Evolutionary conservation across 176 grass and related monocot species (phyloP).

Genomic region (Oryza australiensis): DNA sequence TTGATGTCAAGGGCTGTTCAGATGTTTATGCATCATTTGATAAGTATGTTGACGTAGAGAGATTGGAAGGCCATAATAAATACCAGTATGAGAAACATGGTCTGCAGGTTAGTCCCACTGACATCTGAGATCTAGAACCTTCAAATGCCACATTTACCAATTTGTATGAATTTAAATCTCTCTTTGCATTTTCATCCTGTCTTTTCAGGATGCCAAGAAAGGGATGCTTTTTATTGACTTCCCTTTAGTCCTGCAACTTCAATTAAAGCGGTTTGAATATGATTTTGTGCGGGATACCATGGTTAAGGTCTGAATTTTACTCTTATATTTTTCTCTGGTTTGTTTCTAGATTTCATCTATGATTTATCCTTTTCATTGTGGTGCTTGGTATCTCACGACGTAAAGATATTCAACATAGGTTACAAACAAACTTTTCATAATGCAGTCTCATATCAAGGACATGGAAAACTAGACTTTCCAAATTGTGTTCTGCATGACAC

Average conservation of each 20-base stretch:
- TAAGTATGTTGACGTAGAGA: constrained; percentile 81
- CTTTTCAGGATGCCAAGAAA: constrained; percentile 79
- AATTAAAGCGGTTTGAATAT: constrained; percentile 77
- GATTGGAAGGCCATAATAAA: constrained; percentile 71
- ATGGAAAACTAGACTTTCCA: neutral
- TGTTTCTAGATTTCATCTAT: constrained; percentile 1
- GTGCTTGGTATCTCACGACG: constrained; percentile 1
- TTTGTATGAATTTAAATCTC: neutral
- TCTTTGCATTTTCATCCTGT: neutral
- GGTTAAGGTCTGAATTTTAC: constrained; percentile 60
- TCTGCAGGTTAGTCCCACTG: constrained; percentile 53
- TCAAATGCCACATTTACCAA: neutral
- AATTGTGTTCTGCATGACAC: neutral
- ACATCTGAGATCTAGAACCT: constrained; percentile 4
- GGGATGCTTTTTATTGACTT: constrained; percentile 78
- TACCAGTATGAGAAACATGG: constrained; percentile 79
- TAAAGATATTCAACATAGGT: neutral
- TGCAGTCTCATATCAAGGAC: neutral
- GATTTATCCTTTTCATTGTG: constrained; percentile 10
- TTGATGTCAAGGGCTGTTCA: constrained; percentile 77
- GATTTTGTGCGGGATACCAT: constrained; percentile 68
- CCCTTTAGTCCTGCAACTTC: constrained; percentile 77
- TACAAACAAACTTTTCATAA: constrained; percentile 8
- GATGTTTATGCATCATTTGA: constrained; percentile 90
- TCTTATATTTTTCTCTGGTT: constrained; percentile 16